A percentile compares a stretch with the other conserved stretches of the same genome.
These are phyloP conservation scores for Magnolia sinica DNA, from an alignment of 164 flowering plant genomes.

Conservation along the genomic window DNA sequence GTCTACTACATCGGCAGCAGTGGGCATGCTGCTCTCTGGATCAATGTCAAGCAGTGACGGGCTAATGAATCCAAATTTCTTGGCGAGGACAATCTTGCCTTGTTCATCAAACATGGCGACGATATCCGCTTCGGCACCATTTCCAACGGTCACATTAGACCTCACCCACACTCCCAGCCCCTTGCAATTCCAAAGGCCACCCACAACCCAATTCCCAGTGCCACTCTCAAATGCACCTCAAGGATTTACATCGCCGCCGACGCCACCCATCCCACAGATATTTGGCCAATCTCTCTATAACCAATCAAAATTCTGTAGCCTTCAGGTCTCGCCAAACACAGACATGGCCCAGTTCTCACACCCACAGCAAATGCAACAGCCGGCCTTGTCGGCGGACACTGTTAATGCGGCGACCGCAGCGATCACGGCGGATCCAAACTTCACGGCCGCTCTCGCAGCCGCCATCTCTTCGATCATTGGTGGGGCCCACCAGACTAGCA, in stretches of 20 bases:
- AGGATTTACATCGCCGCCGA: neutral
- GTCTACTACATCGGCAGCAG: constrained; percentile 73
- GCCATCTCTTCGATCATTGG: constrained; percentile 58
- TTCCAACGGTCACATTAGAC: constrained; percentile 79
- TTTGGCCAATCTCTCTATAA: constrained; percentile 55
- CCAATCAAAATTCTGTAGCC: constrained; percentile 69
- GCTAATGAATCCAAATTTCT: constrained; percentile 46
- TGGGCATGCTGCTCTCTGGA: constrained; percentile 68
- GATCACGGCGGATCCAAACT: constrained; percentile 55
- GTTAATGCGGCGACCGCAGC: constrained; percentile 45
- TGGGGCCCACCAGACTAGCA: constrained; percentile 14
- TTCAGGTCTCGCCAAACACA: constrained; percentile 47
- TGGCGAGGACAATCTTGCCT: constrained; percentile 45
- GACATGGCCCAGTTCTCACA: constrained; percentile 17
- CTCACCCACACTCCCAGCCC: constrained; percentile 52
- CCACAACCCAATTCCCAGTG: constrained; percentile 40
- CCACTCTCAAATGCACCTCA: constrained; percentile 35
- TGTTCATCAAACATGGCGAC: constrained; percentile 63
- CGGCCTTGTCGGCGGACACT: constrained; percentile 28
- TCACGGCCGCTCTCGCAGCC: constrained; percentile 52
- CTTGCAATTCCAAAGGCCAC: constrained; percentile 49
- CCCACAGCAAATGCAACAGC: constrained; percentile 13
- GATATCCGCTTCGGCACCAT: constrained; percentile 83
- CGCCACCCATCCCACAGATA: constrained; percentile 37
- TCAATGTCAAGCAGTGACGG: constrained; percentile 74